Conservation (phyloP, 1,284 basidiomycete species). For the Cutaneotrichosporon cavernicola region DNA sequence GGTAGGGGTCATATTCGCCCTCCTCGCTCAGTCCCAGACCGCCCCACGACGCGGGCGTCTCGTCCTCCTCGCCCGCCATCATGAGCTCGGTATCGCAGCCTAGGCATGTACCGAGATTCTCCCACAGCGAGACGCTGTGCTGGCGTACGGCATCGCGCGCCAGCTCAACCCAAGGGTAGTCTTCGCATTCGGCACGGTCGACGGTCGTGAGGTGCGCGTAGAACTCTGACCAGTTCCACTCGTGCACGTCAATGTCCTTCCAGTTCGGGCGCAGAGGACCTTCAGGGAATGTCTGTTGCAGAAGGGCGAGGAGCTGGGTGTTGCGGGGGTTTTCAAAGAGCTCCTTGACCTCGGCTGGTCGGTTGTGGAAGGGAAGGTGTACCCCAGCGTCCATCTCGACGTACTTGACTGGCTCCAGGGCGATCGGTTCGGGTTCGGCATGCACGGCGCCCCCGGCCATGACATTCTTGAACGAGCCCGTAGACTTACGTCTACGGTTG, state of each 20-base stretch:
- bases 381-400: slow-evolving; percentile 48
- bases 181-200: slow-evolving; percentile 39
- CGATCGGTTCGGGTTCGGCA: slow-evolving; percentile 30
- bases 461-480: slow-evolving; percentile 5
- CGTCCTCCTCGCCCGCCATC: slow-evolving; percentile 48
- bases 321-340: slow-evolving; percentile 41
- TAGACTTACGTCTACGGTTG: slow-evolving; percentile 39
- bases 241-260: slow-evolving; percentile 39
- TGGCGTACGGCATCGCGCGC: slow-evolving; percentile 44
- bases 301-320: slow-evolving; percentile 37
- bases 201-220: slow-evolving; percentile 40
- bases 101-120: slow-evolving; percentile 48
- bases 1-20: slow-evolving; percentile 35
- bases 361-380: slow-evolving; percentile 48
- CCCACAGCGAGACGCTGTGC: slow-evolving; percentile 47
- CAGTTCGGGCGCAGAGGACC: slow-evolving; percentile 33
- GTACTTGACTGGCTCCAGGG: slow-evolving; percentile 53
- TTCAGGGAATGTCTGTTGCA: slow-evolving; percentile 47
- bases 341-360: slow-evolving; percentile 44
- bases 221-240: slow-evolving; percentile 51
- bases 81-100: slow-evolving; percentile 51
- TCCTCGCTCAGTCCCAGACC: slow-evolving; percentile 45
- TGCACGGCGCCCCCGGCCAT: not conserved
- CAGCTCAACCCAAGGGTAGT: slow-evolving; percentile 48
- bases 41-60: slow-evolving; percentile 42